A percentile compares a stretch with the other conserved stretches of the same genome.
Conservation (phyloP, 2,329 filamentous ascomycete genomes). For the Tolypocladium inflatum region DNA sequence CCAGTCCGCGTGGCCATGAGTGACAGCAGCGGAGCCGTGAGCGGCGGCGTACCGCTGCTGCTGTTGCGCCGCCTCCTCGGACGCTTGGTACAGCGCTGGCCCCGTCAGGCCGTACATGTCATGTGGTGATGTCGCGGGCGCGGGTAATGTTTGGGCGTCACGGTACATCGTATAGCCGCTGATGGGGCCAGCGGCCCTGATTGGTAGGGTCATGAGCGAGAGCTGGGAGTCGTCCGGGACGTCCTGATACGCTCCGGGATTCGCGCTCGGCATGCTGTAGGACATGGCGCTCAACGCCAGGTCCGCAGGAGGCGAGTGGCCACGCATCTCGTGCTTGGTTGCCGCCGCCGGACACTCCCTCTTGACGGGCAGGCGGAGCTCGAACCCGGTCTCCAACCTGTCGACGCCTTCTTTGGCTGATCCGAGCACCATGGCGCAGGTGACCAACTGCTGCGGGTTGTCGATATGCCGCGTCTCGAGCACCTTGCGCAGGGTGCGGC, state of each 20-base stretch:
- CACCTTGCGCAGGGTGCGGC: constrained; percentile 30
- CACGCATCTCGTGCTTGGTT: constrained; percentile 1
- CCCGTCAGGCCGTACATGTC: neutral
- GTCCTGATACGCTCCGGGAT: neutral
- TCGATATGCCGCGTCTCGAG: constrained; percentile 35
- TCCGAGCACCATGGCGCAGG: constrained; percentile 29
- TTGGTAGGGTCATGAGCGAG: neutral
- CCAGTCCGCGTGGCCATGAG: neutral
- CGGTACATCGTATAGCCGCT: neutral
- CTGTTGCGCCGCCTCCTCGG: neutral
- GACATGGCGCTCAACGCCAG: neutral
- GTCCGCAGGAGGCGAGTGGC: neutral
- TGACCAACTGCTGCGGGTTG: constrained; percentile 26
- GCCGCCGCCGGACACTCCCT: constrained; percentile 4
- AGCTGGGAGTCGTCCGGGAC: neutral
- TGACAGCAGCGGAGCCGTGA: neutral
- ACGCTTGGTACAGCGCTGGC: neutral
- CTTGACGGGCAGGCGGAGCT: constrained; percentile 5
- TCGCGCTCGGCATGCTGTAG: neutral
- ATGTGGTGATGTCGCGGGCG: neutral
- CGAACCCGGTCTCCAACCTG: neutral
- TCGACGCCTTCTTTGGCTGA: constrained; percentile 6
- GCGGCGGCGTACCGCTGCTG: neutral
- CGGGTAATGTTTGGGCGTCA: neutral
- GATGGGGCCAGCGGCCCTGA: neutral